These are phyloP conservation scores for Exobasidium rhododendri DNA, from an alignment of 1,284 basidiomycete species.

Conservation along the genomic window DNA sequence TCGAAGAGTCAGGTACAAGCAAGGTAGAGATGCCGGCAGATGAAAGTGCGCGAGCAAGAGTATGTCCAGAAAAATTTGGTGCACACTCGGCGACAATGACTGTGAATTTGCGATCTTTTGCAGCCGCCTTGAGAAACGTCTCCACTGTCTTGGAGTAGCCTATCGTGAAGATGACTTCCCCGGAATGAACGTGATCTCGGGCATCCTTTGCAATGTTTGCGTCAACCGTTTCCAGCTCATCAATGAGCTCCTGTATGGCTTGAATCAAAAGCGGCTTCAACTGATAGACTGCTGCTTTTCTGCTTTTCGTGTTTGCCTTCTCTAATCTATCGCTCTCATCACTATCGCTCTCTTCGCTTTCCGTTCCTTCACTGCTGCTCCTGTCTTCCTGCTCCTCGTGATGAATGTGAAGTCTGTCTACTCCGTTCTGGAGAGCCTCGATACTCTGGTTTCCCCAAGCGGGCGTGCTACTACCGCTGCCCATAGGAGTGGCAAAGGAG, in stretches of 20 bases:
- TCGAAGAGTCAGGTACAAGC: conserved; percentile 88
- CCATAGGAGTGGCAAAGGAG: background rate
- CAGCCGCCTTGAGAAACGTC: conserved; percentile 83
- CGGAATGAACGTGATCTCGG: conserved; percentile 92
- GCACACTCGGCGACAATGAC: conserved; percentile 94
- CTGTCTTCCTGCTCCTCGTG: conserved; percentile 12
- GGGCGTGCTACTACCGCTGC: conserved; percentile 11
- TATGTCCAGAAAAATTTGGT: conserved; percentile 82
- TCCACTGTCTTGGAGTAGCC: conserved; percentile 94
- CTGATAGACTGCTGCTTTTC: conserved; percentile 16
- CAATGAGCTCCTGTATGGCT: conserved; percentile 69
- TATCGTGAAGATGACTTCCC: conserved; percentile 95
- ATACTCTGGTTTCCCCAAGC: conserved; percentile 11
- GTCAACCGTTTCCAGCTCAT: conserved; percentile 92
- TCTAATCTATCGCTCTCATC: conserved; percentile 9
- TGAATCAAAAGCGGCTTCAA: conserved; percentile 57
- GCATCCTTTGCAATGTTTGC: conserved; percentile 92
- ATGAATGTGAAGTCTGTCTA: background rate
- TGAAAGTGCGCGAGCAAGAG: conserved; percentile 67
- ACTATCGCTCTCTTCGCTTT: conserved; percentile 23
- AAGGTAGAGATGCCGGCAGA: conserved; percentile 76
- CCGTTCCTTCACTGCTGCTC: conserved; percentile 9
- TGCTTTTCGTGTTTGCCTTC: background rate
- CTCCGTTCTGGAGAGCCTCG: conserved; percentile 3
- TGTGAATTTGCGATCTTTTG: conserved; percentile 86